These are phyloP conservation scores for Penicillium oxalicum DNA, from an alignment of 2,329 filamentous ascomycete genomes.

Conservation along the genomic window DNA sequence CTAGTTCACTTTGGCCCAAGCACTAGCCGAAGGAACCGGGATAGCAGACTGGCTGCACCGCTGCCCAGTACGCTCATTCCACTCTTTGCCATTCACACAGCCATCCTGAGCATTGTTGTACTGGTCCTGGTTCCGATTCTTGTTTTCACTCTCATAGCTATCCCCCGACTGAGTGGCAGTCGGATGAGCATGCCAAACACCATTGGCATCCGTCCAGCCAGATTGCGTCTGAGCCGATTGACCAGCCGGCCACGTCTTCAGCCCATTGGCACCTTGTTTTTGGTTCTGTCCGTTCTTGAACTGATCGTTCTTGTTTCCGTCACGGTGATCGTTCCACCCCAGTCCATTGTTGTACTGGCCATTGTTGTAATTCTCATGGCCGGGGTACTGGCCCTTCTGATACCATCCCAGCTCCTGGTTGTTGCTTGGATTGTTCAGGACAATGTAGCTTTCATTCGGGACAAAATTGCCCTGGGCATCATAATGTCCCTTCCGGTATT, in stretches of 20 bases:
- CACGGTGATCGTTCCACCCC: too few relatives aligned
- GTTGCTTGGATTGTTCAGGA: too few relatives aligned
- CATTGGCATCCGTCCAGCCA: constrained; percentile 7
- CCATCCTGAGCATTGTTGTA: not conserved
- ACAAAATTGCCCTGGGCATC: constrained; percentile 15
- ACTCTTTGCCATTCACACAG: too few relatives aligned
- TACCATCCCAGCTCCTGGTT: constrained; percentile 6
- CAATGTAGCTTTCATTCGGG: constrained; percentile 6
- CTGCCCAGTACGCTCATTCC: too few relatives aligned
- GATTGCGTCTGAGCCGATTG: not conserved
- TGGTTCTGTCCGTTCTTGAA: not conserved
- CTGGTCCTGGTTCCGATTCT: too few relatives aligned
- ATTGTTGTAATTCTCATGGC: not conserved
- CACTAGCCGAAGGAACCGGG: too few relatives aligned
- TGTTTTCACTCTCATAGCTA: too few relatives aligned
- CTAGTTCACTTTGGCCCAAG: too few relatives aligned
- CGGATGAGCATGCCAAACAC: constrained; percentile 7
- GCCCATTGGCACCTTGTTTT: constrained; percentile 7
- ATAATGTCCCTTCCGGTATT: constrained; percentile 19
- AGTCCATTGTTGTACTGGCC: constrained; percentile 9
- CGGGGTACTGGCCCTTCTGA: constrained; percentile 6
- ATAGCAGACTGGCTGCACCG: too few relatives aligned
- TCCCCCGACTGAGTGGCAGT: too few relatives aligned
- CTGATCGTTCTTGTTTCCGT: not conserved
- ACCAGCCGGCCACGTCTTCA: constrained; percentile 4